Conservation (phyloP, 2,329 filamentous ascomycete species). For the Microcyclosporella mali region DNA sequence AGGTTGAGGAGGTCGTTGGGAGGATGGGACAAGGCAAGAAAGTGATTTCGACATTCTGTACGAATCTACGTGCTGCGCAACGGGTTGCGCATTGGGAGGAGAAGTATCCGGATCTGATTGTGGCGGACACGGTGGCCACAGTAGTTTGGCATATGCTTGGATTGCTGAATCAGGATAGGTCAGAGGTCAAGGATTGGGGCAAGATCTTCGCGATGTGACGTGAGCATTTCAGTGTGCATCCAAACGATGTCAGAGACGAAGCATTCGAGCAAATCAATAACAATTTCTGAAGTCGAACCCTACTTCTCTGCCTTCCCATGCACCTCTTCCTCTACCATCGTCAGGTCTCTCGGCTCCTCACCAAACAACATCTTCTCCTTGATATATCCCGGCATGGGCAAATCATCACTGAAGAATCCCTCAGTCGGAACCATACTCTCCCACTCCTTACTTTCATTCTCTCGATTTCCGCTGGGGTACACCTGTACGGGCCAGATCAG, state of each 20-base stretch:
- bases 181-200: slow-evolving; percentile 32
- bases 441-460: slow-evolving; percentile 12
- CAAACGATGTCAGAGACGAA: too few relatives aligned
- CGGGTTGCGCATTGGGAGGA: slow-evolving; percentile 36
- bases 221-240: too few relatives aligned
- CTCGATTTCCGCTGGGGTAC: slow-evolving; percentile 12
- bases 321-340: background rate
- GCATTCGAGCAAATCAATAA: too few relatives aligned
- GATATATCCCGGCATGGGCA: slow-evolving; percentile 15
- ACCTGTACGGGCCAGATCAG: slow-evolving; percentile 17
- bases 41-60: slow-evolving; percentile 40
- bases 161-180: slow-evolving; percentile 29
- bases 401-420: slow-evolving; percentile 20
- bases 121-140: slow-evolving; percentile 41
- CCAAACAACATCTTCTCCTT: slow-evolving; percentile 13
- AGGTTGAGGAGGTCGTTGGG: slow-evolving; percentile 26
- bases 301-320: background rate
- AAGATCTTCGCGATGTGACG: slow-evolving; percentile 24
- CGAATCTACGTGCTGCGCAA: slow-evolving; percentile 39
- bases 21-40: slow-evolving; percentile 22
- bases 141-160: slow-evolving; percentile 40
- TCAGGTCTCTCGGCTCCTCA: slow-evolving; percentile 6
- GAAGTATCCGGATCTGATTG: slow-evolving; percentile 29
- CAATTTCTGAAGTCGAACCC: too few relatives aligned
- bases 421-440: slow-evolving; percentile 20